Conservation (phyloP, 1,284 basidiomycete genomes). For the Melampsora larici-populina region DNA sequence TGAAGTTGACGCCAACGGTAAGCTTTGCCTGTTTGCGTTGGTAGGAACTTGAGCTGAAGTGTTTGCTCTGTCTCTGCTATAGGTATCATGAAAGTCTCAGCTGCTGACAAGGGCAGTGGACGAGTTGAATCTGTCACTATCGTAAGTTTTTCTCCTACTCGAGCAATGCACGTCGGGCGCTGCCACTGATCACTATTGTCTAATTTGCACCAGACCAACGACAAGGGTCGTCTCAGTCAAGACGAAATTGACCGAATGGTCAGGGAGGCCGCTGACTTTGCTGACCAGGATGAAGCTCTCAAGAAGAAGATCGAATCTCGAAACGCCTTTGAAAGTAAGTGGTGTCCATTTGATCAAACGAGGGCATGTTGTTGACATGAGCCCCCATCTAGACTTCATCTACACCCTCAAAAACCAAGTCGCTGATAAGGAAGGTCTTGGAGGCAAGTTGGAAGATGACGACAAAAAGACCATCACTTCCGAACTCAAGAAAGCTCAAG, state of each 20-base stretch:
- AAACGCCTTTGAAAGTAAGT: slow-evolving; percentile 58
- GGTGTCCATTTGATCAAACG: slow-evolving; percentile 45
- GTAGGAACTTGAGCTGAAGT: not conserved
- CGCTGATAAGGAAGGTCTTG: slow-evolving; percentile 79
- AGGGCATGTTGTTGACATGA: not conserved
- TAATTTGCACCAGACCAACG: slow-evolving; percentile 25
- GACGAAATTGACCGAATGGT: slow-evolving; percentile 66
- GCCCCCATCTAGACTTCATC: slow-evolving; percentile 45
- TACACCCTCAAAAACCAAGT: slow-evolving; percentile 83
- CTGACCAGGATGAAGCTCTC: slow-evolving; percentile 74
- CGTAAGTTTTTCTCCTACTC: slow-evolving; percentile 61
- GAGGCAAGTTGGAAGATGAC: slow-evolving; percentile 76
- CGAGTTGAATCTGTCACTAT: slow-evolving; percentile 84
- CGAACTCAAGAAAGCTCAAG: slow-evolving; percentile 79
- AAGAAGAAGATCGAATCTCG: slow-evolving; percentile 83
- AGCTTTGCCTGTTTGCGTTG: not conserved
- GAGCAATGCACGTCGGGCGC: slow-evolving; percentile 55
- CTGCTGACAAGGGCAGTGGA: slow-evolving; percentile 87
- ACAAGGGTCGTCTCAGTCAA: slow-evolving; percentile 42
- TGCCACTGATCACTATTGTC: slow-evolving; percentile 60
- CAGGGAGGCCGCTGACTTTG: slow-evolving; percentile 75
- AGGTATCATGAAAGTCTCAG: slow-evolving; percentile 83
- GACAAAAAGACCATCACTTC: slow-evolving; percentile 85
- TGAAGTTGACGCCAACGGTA: slow-evolving; percentile 69
- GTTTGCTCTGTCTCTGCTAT: slow-evolving; percentile 52